Evolutionary conservation across 306 rosid species (phyloP).

Genomic region (Benincasa hispida): DNA sequence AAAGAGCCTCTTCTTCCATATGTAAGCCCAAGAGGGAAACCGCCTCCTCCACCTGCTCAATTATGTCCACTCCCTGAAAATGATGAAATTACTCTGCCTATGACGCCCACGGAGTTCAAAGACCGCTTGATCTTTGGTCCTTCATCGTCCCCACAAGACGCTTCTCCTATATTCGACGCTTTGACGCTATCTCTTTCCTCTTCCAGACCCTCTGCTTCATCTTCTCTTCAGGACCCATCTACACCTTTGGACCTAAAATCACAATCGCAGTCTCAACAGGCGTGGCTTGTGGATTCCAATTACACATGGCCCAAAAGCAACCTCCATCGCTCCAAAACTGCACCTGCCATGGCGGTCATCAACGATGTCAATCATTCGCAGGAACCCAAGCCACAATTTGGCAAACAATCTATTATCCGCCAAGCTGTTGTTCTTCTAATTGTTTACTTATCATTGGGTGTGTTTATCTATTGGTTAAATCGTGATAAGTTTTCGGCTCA

Average conservation of each 20-base stretch:
- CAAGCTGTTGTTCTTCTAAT: slow-evolving; percentile 60
- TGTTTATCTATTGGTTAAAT: slow-evolving; percentile 63
- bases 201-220: slow-evolving; percentile 32
- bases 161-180: slow-evolving; percentile 52
- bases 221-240: slow-evolving; percentile 17
- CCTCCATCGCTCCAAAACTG: slow-evolving; percentile 82
- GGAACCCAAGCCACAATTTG: slow-evolving; percentile 39
- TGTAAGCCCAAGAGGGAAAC: slow-evolving; percentile 37
- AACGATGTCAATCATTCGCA: slow-evolving; percentile 24
- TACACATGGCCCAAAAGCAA: slow-evolving; percentile 35
- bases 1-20: slow-evolving; percentile 71
- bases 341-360: slow-evolving; percentile 82
- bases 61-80: slow-evolving; percentile 53
- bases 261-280: slow-evolving; percentile 14
- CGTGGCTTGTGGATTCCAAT: slow-evolving; percentile 64
- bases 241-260: slow-evolving; percentile 16
- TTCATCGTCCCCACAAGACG: slow-evolving; percentile 30
- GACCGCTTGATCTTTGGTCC: slow-evolving; percentile 81
- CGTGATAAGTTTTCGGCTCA: slow-evolving; percentile 32
- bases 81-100: slow-evolving; percentile 40
- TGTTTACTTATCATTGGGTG: slow-evolving; percentile 58
- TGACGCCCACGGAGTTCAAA: slow-evolving; percentile 55
- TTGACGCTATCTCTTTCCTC: slow-evolving; percentile 37
- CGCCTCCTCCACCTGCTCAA: not conserved
- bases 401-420: slow-evolving; percentile 37